A percentile compares a stretch with the other conserved stretches of the same genome.
Evolutionary conservation across 305 asterid species (phyloP).

Genomic region (Fraxinus paxiana): DNA sequence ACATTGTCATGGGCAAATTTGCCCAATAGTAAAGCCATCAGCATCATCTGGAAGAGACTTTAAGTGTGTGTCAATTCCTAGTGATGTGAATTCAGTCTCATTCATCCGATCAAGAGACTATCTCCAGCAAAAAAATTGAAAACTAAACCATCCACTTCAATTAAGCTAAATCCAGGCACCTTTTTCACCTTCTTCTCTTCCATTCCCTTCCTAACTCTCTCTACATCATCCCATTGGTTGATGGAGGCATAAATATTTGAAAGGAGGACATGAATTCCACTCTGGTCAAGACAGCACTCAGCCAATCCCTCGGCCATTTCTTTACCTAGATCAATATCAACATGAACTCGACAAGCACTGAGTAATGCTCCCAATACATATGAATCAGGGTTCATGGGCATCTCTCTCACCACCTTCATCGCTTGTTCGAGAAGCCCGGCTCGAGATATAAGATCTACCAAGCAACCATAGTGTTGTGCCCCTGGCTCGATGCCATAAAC

Average conservation of each 20-base stretch:
- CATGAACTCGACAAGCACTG: constrained; percentile 44
- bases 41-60: constrained; percentile 17
- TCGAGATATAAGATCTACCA: constrained; percentile 50
- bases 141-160: constrained; percentile 31
- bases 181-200: constrained; percentile 37
- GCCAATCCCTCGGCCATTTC: constrained; percentile 26
- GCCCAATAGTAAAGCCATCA: not conserved
- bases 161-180: constrained; percentile 49
- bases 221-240: constrained; percentile 47
- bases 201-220: constrained; percentile 46
- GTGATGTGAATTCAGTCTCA: not conserved
- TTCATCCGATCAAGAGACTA: constrained; percentile 6
- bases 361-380: constrained; percentile 46
- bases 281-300: constrained; percentile 27
- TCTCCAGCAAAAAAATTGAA: constrained; percentile 35
- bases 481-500: constrained; percentile 38
- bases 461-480: constrained; percentile 44
- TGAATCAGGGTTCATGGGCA: constrained; percentile 41
- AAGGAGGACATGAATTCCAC: constrained; percentile 42
- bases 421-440: constrained; percentile 47
- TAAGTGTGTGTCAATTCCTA: constrained; percentile 23
- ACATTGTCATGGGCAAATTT: not conserved
- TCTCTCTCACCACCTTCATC: constrained; percentile 27
- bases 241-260: constrained; percentile 47
- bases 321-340: constrained; percentile 27